phyloP scores from a whole-genome alignment of 1,139 yeast genomes.

The Sugiyamaella japonica region DNA sequence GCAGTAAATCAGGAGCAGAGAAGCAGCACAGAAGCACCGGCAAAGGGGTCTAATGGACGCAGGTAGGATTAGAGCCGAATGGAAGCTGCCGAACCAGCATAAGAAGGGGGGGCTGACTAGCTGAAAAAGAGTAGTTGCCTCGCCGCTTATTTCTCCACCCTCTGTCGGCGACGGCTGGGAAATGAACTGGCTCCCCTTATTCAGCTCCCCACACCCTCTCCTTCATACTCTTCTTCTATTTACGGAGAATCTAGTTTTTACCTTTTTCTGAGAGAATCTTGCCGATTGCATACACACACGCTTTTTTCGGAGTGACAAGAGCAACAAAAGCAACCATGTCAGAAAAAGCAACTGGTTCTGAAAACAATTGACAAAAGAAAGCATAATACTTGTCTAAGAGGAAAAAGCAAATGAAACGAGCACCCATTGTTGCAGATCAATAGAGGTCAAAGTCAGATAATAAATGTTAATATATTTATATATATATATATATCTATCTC shows the following conservation, averaged over 20 bases:
- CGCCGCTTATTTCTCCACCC: too few relatives aligned
- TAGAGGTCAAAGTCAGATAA: conserved; percentile 8
- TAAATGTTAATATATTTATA: neutral
- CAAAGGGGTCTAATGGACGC: neutral
- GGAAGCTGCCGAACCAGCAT: too few relatives aligned
- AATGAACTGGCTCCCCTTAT: too few relatives aligned
- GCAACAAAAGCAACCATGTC: neutral
- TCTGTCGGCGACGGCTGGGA: too few relatives aligned
- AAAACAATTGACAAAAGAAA: neutral
- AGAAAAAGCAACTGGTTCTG: neutral
- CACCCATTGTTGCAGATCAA: conserved; percentile 22
- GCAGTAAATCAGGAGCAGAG: too few relatives aligned
- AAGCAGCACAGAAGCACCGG: neutral
- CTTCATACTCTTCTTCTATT: neutral
- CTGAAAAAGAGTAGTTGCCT: too few relatives aligned
- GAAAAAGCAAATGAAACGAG: conserved; percentile 17
- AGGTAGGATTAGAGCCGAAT: neutral
- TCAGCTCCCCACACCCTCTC: neutral
- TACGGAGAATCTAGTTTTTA: neutral
- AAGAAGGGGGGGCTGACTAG: too few relatives aligned
- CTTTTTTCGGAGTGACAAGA: too few relatives aligned
- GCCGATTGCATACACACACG: neutral
- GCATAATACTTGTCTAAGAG: neutral
- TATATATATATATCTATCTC: conserved; percentile 3
- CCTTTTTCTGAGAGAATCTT: neutral